Base-by-base conservation (phyloP, 1,139 yeast species). In the Hemisphaericaspora lyxosophila region DNA sequence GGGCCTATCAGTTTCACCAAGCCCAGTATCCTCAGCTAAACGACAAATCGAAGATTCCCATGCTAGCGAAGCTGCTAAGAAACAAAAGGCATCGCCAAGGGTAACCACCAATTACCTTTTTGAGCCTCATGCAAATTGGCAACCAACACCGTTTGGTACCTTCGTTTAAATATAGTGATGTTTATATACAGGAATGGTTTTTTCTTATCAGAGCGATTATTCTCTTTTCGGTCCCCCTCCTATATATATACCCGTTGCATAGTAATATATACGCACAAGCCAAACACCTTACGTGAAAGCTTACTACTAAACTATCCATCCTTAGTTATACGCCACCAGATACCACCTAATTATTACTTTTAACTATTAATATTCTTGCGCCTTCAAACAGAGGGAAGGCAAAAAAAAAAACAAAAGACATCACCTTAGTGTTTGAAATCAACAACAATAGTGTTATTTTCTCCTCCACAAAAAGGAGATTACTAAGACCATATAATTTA, bases 121-220 rank as follows among this genome's bases (percentile, higher is more conserved):
- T 38, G 69, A 62, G 26, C 43, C 44, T 13, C 62, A 62, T 39
- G 35, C 39, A 1, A 38, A 51, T 22, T 67, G 73, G 73, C 48
- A 41, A n/a, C 68, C 70, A 1, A 47, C 50, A 2, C 68, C 73
- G 0, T 65, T 67, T 51, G 73, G 73, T 2, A 46, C 45, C 17
- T 34, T 38, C 34, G 33, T 41, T 12, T 44, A 34, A 20, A n/a
- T 4, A 13, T 25, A 9, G 17, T 26, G 31, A 26, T n/a, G 20
- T 6, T 17, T 24, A 18, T 32, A 32, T 32, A 17, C 38, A 35
- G 38, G 33, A 30, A 15, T 9, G 7, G 5, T 24, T 24, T 23
- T 23, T 24, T 24, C 26, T 24, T 24, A 24, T 24, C 26, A 24
- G 13, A 11, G 5, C 23, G 2, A 20, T 20, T 20, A 8, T 20